A percentile compares a stretch with the other conserved stretches of the same genome.
Conservation (phyloP, 164 flowering plant species). For the Magnolia kwangsiensis region DNA sequence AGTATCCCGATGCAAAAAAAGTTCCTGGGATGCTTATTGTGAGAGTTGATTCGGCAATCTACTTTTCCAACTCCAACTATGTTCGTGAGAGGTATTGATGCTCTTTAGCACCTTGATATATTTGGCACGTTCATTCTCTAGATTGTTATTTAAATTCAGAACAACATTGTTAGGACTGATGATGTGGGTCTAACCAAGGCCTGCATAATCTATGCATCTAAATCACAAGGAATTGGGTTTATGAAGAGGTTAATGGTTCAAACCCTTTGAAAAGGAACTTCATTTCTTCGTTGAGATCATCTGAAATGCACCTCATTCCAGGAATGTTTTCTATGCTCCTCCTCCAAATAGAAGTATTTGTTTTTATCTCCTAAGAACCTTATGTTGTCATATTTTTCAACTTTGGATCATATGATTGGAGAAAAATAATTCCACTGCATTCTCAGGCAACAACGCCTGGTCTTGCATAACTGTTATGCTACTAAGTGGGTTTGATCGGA, state of each 20-base stretch:
- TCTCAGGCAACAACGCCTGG: background rate
- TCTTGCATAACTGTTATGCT: background rate
- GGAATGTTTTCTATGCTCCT: too few species aligned
- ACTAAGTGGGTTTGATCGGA: too few species aligned
- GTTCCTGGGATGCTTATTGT: slow-evolving; percentile 64
- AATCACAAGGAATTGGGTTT: background rate
- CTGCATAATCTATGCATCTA: background rate
- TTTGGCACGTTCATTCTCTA: background rate
- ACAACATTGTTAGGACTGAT: background rate
- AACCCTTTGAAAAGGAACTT: too few species aligned
- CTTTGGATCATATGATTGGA: background rate
- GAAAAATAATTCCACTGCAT: background rate
- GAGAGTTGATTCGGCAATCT: slow-evolving; percentile 80
- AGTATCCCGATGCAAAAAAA: slow-evolving; percentile 66
- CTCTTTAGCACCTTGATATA: background rate
- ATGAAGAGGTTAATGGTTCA: background rate
- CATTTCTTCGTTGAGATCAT: too few species aligned
- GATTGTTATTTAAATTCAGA: background rate
- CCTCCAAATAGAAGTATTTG: too few species aligned
- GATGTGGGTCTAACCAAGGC: background rate
- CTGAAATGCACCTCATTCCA: too few species aligned
- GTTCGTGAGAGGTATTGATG: slow-evolving; percentile 61
- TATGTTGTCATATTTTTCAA: too few species aligned
- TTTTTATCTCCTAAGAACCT: background rate
- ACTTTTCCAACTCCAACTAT: slow-evolving; percentile 85